Base-by-base conservation (phyloP, 345 rosid species). In the Eutrema yunnanense region DNA sequence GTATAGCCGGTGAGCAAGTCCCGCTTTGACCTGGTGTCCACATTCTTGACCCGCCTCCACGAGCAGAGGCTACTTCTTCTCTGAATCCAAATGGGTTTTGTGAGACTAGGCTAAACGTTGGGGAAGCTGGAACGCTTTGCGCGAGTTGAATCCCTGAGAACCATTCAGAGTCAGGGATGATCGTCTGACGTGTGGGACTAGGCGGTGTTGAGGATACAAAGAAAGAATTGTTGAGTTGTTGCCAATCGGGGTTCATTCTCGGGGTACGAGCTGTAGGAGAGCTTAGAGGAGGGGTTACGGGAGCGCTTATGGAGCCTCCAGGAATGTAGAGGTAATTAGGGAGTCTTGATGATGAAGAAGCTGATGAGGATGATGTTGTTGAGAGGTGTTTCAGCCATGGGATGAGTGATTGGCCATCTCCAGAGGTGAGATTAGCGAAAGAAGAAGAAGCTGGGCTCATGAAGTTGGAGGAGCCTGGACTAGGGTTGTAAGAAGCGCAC, bases 11-110 rank as follows among this genome's bases (percentile, higher is more conserved):
- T 19, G 99, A 96, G 81, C 91, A 92, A 51, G 97, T 87, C 67
- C 98, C 96, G 32, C 99, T 96, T 81, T 86, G 97, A 50, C 98
- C 99, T 0, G 99, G 96, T 41, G 98, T 92, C 92, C 94, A 90
- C 86, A 88, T 82, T 41, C 87, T 82, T 8, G 99, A 90, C 11
- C 97, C 93, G 14, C 90, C 49, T 33, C 69, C 71, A 8, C 42
- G 48, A 68, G n/a, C 88, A 27, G 84, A 83, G 9, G 38, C 58
- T 53, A 81, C 70, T 67, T 88, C 95, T 33, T 84, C 96, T 81
- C 80, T 79, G 47, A 83, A 87, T 60, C 88, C 88, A 77, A 96
- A 88, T 36, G 96, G 90, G 72, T 90, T 88, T 48, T 86, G 77
- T 6, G 96, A 73, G 38, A 96, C 87, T 1, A 96, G 96, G 54